Base-by-base conservation (phyloP, 805 yeast species). In the Metschnikowia colocasiae region DNA sequence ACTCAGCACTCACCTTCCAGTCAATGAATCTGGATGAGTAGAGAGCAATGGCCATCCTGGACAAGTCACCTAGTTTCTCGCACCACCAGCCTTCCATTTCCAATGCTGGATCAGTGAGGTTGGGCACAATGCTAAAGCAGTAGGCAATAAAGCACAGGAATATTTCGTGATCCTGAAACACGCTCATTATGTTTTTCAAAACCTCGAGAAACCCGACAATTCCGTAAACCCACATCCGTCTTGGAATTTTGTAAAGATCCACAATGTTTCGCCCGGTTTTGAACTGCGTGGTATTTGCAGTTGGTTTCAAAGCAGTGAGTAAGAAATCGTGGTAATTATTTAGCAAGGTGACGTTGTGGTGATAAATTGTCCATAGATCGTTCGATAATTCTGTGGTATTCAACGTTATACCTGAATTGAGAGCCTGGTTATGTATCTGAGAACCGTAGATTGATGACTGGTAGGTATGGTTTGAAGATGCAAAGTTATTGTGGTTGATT, bases 181-280 rank as follows among this genome's bases (percentile, higher is more conserved):
- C 80, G 16, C 85, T 82, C 50, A 82, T 80, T 40, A 85, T 84
- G 61, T 84, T 85, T 60, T 85, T 85, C 58, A 85, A 67, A 6
- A 85, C 89, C 61, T 85, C 94, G 42, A 85, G 65, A 56, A 86
- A 85, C 16, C 91, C 87, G 13, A 86, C 91, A 12, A 87, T 81
- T 22, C 95, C 95, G 62, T 86, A 86, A 7, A 87, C 91, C 94
- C 94, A 87, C 72, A 87, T 73, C 56, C 94, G 70, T 57, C 92
- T 73, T 30, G 87, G 87, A 36, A 87, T 85, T 62, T 89, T 81
- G 62, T 87, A 86, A 34, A 85, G 78, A 53, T 83, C 85, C 6
- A 87, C 87, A 40, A 87, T 80, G 54, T 85, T 87, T 59, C 81
- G 82, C 2, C 94, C 94, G 2, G 90, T 81, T 59, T 81, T 83